These are phyloP conservation scores for Ramichloridium luteum DNA, from an alignment of 2,329 filamentous ascomycete species.

Conservation along the genomic window DNA sequence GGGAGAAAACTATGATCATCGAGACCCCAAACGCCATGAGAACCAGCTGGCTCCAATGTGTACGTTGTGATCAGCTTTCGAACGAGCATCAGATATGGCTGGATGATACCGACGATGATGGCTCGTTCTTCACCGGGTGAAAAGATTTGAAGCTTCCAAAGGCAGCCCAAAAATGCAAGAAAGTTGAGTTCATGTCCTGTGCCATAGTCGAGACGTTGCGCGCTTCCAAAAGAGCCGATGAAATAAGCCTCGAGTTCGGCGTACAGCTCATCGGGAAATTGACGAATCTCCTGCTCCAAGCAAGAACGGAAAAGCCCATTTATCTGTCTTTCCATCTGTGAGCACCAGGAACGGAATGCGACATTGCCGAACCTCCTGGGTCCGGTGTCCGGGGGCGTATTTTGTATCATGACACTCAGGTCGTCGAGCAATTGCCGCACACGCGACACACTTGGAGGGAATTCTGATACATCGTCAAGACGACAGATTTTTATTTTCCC, in stretches of 20 bases:
- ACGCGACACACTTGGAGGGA: conserved; percentile 41
- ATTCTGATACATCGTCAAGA: conserved; percentile 39
- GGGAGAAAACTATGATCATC: conserved; percentile 92
- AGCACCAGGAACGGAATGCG: conserved; percentile 76
- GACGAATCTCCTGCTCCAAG: too few relatives aligned
- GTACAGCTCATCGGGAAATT: background rate
- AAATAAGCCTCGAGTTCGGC: conserved; percentile 68
- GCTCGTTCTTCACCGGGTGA: conserved; percentile 56
- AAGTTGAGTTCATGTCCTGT: conserved; percentile 96
- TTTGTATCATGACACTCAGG: conserved; percentile 55
- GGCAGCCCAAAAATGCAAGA: conserved; percentile 71
- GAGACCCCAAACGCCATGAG: conserved; percentile 96
- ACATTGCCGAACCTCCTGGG: conserved; percentile 85
- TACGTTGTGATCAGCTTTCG: conserved; percentile 79
- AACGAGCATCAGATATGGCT: conserved; percentile 72
- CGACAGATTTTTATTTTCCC: conserved; percentile 16
- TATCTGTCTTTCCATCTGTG: conserved; percentile 50
- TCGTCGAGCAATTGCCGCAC: conserved; percentile 55
- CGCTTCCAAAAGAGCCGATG: conserved; percentile 73
- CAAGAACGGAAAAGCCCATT: conserved; percentile 32
- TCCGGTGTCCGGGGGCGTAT: conserved; percentile 72
- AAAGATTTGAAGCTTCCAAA: conserved; percentile 87
- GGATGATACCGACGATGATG: conserved; percentile 70
- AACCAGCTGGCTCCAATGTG: conserved; percentile 86
- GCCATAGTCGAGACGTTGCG: conserved; percentile 84